These are phyloP conservation scores for Peterozyma toletana DNA, from an alignment of 805 yeast species.

Conservation along the genomic window DNA sequence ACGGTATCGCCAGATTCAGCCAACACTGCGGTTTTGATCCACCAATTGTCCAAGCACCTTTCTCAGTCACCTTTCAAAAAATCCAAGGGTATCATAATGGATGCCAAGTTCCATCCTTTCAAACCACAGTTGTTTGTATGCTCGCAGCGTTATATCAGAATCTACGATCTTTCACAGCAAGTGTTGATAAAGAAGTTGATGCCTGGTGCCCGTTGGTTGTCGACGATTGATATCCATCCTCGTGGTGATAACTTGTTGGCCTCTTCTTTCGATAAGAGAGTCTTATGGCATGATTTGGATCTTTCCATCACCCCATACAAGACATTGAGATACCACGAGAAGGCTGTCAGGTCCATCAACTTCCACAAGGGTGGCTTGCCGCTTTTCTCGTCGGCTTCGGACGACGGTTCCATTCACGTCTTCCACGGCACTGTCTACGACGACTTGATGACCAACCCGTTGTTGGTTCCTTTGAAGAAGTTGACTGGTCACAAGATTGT, in stretches of 20 bases:
- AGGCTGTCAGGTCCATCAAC: constrained; percentile 82
- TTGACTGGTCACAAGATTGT: constrained; percentile 82
- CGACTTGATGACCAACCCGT: constrained; percentile 89
- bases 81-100: constrained; percentile 90
- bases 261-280: constrained; percentile 89
- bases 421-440: constrained; percentile 97
- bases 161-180: constrained; percentile 88
- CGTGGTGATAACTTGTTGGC: constrained; percentile 83
- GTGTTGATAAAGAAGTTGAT: constrained; percentile 71
- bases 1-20: constrained; percentile 94
- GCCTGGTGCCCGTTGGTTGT: constrained; percentile 96
- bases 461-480: constrained; percentile 92
- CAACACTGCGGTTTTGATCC: constrained; percentile 83
- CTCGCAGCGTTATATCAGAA: constrained; percentile 85
- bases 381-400: constrained; percentile 88
- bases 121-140: constrained; percentile 91
- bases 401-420: constrained; percentile 88
- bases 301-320: constrained; percentile 86
- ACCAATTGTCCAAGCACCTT: constrained; percentile 88
- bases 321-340: constrained; percentile 89
- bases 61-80: constrained; percentile 94
- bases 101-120: constrained; percentile 95
- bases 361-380: constrained; percentile 87
- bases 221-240: constrained; percentile 89
- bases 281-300: constrained; percentile 96